Percentiles rank a stretch among this genome's conserved stretches.
phyloP scores from a whole-genome alignment of 2,329 filamentous ascomycete genomes.

The Ustulina deusta region DNA sequence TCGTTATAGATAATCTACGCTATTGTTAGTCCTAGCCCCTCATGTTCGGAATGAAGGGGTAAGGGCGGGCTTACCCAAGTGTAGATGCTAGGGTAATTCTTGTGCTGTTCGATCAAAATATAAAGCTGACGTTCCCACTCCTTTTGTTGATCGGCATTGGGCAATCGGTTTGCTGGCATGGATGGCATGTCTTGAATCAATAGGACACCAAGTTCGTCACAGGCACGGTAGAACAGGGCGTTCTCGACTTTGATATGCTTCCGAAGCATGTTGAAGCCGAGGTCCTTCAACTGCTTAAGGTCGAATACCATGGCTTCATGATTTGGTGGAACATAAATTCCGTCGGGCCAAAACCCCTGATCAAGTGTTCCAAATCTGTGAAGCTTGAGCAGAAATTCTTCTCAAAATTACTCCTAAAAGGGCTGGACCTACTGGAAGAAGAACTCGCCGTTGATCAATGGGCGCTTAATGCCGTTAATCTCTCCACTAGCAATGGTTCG shows the following conservation, averaged over 20 bases:
- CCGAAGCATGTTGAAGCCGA: conserved; percentile 77
- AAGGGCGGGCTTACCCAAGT: conserved; percentile 64
- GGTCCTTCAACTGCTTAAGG: conserved; percentile 70
- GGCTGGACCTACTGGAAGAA: conserved; percentile 61
- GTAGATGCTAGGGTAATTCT: conserved; percentile 73
- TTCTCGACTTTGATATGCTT: conserved; percentile 69
- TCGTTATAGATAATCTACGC: conserved; percentile 75
- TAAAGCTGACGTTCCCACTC: conserved; percentile 70
- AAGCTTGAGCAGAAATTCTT: background rate
- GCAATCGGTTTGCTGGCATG: conserved; percentile 53
- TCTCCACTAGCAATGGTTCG: conserved; percentile 69
- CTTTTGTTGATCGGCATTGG: conserved; percentile 59
- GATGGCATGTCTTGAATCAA: conserved; percentile 81
- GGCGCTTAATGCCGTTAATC: conserved; percentile 69
- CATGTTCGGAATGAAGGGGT: background rate
- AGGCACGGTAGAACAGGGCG: conserved; percentile 75
- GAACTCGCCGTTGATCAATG: conserved; percentile 76
- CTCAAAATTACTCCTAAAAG: background rate
- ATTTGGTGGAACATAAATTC: conserved; percentile 73
- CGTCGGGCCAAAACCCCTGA: conserved; percentile 79
- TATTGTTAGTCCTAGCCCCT: conserved; percentile 48
- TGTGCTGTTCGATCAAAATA: conserved; percentile 71
- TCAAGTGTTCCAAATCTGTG: conserved; percentile 72
- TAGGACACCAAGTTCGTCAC: conserved; percentile 73
- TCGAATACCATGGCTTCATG: conserved; percentile 76